These are phyloP conservation scores for Cryptococcus wingfieldii DNA, from an alignment of 1,284 basidiomycete species.

Conservation along the genomic window DNA sequence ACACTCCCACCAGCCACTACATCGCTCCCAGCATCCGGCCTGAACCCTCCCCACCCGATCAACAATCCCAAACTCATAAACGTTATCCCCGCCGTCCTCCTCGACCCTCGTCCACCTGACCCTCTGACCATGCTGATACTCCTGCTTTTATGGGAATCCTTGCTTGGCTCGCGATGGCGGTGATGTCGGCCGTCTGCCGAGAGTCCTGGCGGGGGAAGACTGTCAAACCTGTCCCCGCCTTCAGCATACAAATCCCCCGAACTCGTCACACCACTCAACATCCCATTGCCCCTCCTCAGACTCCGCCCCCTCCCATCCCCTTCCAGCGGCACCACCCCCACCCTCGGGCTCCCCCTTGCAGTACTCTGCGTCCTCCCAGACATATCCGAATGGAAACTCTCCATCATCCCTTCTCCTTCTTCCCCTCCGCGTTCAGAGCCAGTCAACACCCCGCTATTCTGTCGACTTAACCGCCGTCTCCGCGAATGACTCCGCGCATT, in stretches of 20 bases:
- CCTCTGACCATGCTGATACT: conserved; percentile 34
- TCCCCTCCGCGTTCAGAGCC: conserved; percentile 2
- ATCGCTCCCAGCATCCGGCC: not conserved
- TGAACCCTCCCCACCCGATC: conserved; percentile 17
- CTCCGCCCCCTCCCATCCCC: not conserved
- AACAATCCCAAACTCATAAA: conserved; percentile 45
- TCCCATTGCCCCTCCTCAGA: not conserved
- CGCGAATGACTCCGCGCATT: conserved; percentile 15
- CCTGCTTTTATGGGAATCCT: conserved; percentile 18
- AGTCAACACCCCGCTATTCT: conserved; percentile 2
- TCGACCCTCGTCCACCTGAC: conserved; percentile 23
- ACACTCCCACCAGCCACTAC: not conserved
- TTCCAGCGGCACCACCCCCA: not conserved
- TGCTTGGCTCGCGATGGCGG: conserved; percentile 8
- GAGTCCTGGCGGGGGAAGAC: conserved; percentile 4
- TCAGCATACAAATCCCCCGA: not conserved
- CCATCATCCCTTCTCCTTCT: conserved; percentile 21
- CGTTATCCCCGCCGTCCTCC: conserved; percentile 44
- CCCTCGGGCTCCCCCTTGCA: not conserved
- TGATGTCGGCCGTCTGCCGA: not conserved
- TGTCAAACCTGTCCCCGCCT: conserved; percentile 8
- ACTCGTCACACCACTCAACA: not conserved
- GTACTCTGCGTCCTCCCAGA: conserved; percentile 14
- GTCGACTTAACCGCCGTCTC: conserved; percentile 10
- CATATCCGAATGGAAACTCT: conserved; percentile 39